These are phyloP conservation scores for Grammothele lineata DNA, from an alignment of 768 basidiomycete species.

Conservation along the genomic window DNA sequence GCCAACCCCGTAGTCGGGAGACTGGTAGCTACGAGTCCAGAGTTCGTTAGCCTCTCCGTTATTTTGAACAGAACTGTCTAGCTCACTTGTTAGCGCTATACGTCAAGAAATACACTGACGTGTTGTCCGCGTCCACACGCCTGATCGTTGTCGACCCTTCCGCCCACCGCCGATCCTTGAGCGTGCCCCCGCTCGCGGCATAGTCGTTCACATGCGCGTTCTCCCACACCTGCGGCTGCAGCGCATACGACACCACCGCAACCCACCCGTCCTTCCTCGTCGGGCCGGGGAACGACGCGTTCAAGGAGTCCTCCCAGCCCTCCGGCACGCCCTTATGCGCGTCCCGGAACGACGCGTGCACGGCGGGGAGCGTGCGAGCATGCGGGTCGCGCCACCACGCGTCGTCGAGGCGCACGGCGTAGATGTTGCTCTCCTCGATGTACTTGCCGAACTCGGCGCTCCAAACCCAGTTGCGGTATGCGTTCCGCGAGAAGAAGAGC, in stretches of 20 bases:
- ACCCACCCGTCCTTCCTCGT: constrained; percentile 4
- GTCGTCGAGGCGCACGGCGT: background rate
- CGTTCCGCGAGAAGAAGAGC: constrained; percentile 5
- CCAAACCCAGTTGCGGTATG: constrained; percentile 6
- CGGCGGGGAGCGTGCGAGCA: background rate
- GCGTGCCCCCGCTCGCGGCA: background rate
- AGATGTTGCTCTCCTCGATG: constrained; percentile 7
- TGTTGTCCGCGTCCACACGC: background rate
- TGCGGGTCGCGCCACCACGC: background rate
- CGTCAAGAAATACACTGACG: background rate
- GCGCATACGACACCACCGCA: background rate
- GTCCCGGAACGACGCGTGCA: background rate
- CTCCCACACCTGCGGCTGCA: constrained; percentile 2
- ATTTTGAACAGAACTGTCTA: background rate
- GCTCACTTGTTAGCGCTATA: constrained; percentile 3
- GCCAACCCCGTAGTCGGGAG: constrained; percentile 3
- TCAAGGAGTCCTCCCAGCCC: background rate
- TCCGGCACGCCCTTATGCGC: background rate
- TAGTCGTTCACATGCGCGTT: constrained; percentile 4
- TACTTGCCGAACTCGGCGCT: constrained; percentile 3
- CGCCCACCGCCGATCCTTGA: constrained; percentile 3
- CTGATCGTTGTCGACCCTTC: constrained; percentile 1
- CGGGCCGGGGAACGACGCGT: constrained; percentile 1
- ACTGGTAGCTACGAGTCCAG: background rate
- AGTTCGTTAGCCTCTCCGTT: background rate